Percentiles rank a stretch among this genome's conserved stretches.
Conservation (phyloP, 371 early-diverging fungal species). For the Massospora cicadina region DNA sequence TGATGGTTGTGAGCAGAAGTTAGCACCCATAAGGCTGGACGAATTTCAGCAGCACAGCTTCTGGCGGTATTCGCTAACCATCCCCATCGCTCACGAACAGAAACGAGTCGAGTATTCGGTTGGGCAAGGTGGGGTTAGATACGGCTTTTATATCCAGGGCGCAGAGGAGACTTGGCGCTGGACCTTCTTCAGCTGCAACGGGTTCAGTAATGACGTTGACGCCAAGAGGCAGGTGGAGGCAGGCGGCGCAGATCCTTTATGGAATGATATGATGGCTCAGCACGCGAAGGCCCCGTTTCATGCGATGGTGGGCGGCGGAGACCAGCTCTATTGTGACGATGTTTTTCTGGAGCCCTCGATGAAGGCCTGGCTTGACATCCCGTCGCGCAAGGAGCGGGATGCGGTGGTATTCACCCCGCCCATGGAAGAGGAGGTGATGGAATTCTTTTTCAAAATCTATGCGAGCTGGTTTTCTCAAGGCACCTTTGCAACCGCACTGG, state of each 20-base stretch:
- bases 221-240: constrained; percentile 28
- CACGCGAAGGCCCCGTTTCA: constrained; percentile 51
- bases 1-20: background rate
- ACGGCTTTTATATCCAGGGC: constrained; percentile 21
- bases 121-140: background rate
- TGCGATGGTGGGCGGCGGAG: constrained; percentile 67
- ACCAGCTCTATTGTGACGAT: constrained; percentile 62
- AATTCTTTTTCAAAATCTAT: constrained; percentile 60
- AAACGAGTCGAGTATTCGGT: background rate
- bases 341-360: constrained; percentile 28
- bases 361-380: constrained; percentile 35
- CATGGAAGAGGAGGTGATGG: constrained; percentile 33
- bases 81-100: background rate
- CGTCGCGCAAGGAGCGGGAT: constrained; percentile 18
- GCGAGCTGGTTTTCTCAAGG: constrained; percentile 43
- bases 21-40: background rate
- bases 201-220: constrained; percentile 36
- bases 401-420: constrained; percentile 24
- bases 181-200: constrained; percentile 48
- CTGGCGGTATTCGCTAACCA: background rate
- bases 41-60: background rate
- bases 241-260: constrained; percentile 47
- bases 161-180: constrained; percentile 27
- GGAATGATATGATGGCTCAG: constrained; percentile 58
- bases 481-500: constrained; percentile 36